Conservation (phyloP, 1,284 basidiomycete genomes). For the Fomitiporia mediterranea region DNA sequence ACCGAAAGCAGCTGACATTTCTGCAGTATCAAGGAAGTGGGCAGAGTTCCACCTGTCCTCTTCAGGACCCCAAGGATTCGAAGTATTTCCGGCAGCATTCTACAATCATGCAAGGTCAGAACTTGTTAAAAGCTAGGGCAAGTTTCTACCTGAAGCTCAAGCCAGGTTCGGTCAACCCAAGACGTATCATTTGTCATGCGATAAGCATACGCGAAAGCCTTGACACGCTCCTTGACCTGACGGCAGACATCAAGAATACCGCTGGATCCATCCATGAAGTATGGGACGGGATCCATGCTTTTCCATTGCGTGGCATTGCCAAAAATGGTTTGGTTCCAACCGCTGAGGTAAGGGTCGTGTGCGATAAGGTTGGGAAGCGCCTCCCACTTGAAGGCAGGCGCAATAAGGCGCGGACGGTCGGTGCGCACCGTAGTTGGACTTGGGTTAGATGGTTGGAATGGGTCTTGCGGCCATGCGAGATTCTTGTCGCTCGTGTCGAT, state of each 20-base stretch:
- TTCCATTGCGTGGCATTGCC: slow-evolving; percentile 79
- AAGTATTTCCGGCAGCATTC: slow-evolving; percentile 68
- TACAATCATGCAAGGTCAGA: slow-evolving; percentile 26
- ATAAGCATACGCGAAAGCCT: slow-evolving; percentile 91
- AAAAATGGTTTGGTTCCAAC: slow-evolving; percentile 93
- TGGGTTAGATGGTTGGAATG: slow-evolving; percentile 62
- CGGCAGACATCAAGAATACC: slow-evolving; percentile 94
- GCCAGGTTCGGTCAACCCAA: slow-evolving; percentile 83
- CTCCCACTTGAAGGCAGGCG: slow-evolving; percentile 89
- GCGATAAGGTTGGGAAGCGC: slow-evolving; percentile 78
- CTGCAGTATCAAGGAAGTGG: slow-evolving; percentile 95
- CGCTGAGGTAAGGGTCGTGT: slow-evolving; percentile 80
- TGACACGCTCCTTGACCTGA: slow-evolving; percentile 85
- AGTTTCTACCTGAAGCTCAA: slow-evolving; percentile 67
- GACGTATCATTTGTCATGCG: slow-evolving; percentile 86
- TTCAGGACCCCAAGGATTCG: slow-evolving; percentile 57
- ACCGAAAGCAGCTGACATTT: slow-evolving; percentile 82
- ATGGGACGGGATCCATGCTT: slow-evolving; percentile 57
- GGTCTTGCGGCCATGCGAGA: slow-evolving; percentile 72
- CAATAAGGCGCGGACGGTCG: slow-evolving; percentile 88
- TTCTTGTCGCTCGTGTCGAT: slow-evolving; percentile 43
- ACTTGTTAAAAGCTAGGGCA: slow-evolving; percentile 6
- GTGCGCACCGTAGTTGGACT: slow-evolving; percentile 58
- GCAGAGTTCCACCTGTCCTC: slow-evolving; percentile 72
- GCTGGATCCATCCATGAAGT: slow-evolving; percentile 76